Evolutionary conservation across 2,329 filamentous ascomycete species (phyloP).

Genomic region (Xylariaceae sp.): DNA sequence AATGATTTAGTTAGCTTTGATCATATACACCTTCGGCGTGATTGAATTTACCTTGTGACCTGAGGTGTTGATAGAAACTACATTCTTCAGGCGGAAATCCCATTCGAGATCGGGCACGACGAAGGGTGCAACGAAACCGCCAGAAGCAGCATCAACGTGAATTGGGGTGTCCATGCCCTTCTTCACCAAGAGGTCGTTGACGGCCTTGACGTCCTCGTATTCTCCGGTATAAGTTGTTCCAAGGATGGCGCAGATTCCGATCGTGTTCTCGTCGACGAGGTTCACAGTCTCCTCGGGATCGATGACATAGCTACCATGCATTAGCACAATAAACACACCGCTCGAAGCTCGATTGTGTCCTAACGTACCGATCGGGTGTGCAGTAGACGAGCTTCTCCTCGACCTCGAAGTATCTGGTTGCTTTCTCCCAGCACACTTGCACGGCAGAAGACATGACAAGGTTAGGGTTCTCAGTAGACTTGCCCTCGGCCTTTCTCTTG

Average conservation of each 20-base stretch:
- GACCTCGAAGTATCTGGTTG: conserved; percentile 82
- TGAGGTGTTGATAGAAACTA: conserved; percentile 90
- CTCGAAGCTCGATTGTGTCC: no score
- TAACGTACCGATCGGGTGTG: conserved; percentile 54
- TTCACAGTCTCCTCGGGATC: conserved; percentile 59
- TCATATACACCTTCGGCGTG: background rate
- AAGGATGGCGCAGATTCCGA: conserved; percentile 88
- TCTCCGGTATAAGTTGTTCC: conserved; percentile 94
- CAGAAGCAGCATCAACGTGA: conserved; percentile 88
- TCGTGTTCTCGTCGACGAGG: conserved; percentile 66
- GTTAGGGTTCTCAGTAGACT: conserved; percentile 77
- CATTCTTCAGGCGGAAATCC: conserved; percentile 87
- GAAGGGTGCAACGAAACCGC: conserved; percentile 91
- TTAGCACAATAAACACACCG: no score
- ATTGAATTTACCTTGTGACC: conserved; percentile 68
- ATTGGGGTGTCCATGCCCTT: conserved; percentile 76
- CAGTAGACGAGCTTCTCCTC: conserved; percentile 79
- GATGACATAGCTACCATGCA: no score
- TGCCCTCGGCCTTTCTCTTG: conserved; percentile 75
- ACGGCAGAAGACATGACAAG: conserved; percentile 95
- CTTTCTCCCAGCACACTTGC: conserved; percentile 97
- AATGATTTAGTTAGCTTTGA: conserved; percentile 8
- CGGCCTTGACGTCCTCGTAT: conserved; percentile 88
- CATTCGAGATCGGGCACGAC: conserved; percentile 78
- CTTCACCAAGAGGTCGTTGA: conserved; percentile 82